Evolutionary conservation across 768 basidiomycete genomes (phyloP).

Genomic region (Gloeostereum incarnatum): DNA sequence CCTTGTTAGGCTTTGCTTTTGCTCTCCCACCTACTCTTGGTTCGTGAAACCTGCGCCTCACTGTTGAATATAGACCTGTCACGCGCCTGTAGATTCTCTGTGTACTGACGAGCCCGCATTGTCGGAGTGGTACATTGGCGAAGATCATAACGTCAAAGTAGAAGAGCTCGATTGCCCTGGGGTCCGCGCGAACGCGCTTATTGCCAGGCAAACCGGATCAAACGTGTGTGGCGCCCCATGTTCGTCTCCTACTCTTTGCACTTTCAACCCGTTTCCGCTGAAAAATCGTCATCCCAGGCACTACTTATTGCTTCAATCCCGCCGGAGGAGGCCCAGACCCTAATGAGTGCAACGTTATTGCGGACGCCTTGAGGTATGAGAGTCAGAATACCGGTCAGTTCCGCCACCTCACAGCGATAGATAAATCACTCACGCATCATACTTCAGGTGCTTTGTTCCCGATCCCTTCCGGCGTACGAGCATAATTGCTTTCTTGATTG

Average conservation of each 20-base stretch:
- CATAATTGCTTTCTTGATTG: neutral
- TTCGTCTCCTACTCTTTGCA: neutral
- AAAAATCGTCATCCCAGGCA: conserved; percentile 13
- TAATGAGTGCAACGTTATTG: conserved; percentile 38
- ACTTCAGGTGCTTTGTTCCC: conserved; percentile 22
- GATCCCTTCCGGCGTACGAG: conserved; percentile 1
- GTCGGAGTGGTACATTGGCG: conserved; percentile 27
- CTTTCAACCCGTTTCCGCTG: conserved; percentile 8
- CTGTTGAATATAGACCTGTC: no score
- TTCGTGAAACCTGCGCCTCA: no score
- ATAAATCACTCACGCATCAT: conserved; percentile 16
- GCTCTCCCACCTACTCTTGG: no score
- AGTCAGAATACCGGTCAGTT: conserved; percentile 32
- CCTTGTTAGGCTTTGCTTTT: no score
- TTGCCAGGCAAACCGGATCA: conserved; percentile 1
- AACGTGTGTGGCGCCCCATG: conserved; percentile 2
- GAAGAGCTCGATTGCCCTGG: conserved; percentile 23
- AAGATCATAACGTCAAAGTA: conserved; percentile 31
- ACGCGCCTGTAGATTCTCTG: no score
- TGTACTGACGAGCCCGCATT: no score
- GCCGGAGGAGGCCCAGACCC: conserved; percentile 38
- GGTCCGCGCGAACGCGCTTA: conserved; percentile 2
- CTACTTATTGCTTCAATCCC: conserved; percentile 35
- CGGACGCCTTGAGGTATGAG: conserved; percentile 36
- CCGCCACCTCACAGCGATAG: neutral